phyloP scores from a whole-genome alignment of 176 grass and related monocot species.

The Alopecurus myosuroides region DNA sequence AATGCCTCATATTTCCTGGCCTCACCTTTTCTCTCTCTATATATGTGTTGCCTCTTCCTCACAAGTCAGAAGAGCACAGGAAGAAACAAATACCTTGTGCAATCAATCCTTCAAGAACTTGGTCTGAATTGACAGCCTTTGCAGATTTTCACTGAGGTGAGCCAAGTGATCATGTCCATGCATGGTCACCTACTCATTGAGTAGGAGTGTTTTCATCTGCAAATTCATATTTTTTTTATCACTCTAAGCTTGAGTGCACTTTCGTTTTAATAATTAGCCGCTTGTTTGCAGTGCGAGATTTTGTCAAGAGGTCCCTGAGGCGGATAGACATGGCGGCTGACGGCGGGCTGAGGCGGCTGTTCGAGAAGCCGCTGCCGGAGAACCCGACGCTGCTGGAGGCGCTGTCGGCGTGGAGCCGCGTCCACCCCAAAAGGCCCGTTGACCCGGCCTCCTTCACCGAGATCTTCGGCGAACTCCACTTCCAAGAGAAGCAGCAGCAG shows the following conservation, averaged over 20 bases:
- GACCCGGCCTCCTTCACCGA: constrained; percentile 73
- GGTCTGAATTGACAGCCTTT: neutral
- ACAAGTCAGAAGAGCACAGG: neutral
- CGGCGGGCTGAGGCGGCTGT: constrained; percentile 67
- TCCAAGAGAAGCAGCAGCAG: constrained; percentile 57
- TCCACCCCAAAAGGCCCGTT: constrained; percentile 41
- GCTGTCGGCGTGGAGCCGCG: constrained; percentile 63
- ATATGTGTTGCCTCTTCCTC: constrained; percentile 16
- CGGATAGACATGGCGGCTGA: constrained; percentile 46
- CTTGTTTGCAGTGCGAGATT: neutral
- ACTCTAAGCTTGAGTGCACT: neutral
- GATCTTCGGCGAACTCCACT: constrained; percentile 96
- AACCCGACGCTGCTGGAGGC: constrained; percentile 89
- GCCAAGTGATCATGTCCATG: constrained; percentile 4
- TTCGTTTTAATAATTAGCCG: neutral
- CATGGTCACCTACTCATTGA: neutral
- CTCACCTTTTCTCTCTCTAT: constrained; percentile 30
- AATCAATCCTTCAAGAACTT: neutral
- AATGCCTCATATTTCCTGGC: neutral
- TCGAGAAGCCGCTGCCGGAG: constrained; percentile 89
- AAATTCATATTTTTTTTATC: neutral
- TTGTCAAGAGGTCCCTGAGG: neutral
- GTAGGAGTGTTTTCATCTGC: neutral
- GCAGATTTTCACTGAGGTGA: neutral
- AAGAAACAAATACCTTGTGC: neutral